These are phyloP conservation scores for Penicillium coffeae DNA, from an alignment of 495 filamentous ascomycete genomes.

Conservation along the genomic window DNA sequence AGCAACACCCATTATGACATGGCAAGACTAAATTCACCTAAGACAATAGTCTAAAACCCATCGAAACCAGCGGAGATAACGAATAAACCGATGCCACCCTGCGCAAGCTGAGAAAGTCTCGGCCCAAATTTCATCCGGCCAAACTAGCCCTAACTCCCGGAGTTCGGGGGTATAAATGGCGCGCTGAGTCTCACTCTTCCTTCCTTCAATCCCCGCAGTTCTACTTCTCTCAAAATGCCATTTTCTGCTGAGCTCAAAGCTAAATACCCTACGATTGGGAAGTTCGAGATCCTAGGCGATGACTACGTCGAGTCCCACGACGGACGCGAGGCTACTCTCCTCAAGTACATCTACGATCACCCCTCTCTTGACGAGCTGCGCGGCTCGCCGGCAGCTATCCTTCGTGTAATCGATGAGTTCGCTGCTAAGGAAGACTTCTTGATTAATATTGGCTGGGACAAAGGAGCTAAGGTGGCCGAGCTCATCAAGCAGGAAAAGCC, in stretches of 20 bases:
- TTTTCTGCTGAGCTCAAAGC: conserved; percentile 1
- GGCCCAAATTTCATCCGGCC: background rate
- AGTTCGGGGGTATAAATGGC: background rate
- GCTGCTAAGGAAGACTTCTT: conserved; percentile 59
- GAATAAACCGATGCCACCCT: no score
- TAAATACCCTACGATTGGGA: conserved; percentile 8
- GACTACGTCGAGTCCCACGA: conserved; percentile 41
- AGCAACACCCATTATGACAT: no score
- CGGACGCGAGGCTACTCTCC: conserved; percentile 61
- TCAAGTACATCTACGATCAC: conserved; percentile 55
- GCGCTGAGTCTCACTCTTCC: background rate
- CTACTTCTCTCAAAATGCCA: background rate
- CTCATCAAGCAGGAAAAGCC: conserved; percentile 58
- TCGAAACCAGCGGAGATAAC: no score
- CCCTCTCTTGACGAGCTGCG: conserved; percentile 47
- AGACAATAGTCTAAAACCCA: no score
- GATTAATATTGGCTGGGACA: conserved; percentile 70
- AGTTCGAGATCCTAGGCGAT: background rate
- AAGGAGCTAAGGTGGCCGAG: conserved; percentile 56
- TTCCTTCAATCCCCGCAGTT: background rate
- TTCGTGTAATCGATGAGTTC: conserved; percentile 63
- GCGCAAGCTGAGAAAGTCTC: no score
- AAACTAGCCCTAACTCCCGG: background rate
- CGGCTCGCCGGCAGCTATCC: conserved; percentile 51
- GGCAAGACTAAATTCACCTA: no score